Conservation (phyloP, 768 basidiomycete genomes). For the Trametes villosa region DNA sequence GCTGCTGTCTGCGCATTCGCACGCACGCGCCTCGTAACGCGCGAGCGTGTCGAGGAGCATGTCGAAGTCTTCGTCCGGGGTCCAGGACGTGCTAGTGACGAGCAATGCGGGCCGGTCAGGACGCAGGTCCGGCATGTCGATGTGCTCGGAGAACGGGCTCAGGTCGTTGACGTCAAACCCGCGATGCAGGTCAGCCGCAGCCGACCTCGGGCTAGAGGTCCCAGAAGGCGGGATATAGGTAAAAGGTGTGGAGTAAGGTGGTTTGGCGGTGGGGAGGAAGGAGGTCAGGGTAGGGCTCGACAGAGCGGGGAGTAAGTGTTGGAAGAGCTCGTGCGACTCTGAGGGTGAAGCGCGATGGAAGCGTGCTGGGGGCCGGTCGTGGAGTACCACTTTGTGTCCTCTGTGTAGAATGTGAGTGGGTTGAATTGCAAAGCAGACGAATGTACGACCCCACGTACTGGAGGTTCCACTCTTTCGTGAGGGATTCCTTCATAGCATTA, state of each 20-base stretch:
- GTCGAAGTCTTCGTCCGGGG: slow-evolving; percentile 93
- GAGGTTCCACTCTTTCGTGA: slow-evolving; percentile 76
- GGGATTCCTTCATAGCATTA: slow-evolving; percentile 74
- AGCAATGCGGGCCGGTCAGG: slow-evolving; percentile 82
- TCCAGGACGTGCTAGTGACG: slow-evolving; percentile 96
- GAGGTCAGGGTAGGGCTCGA: slow-evolving; percentile 51
- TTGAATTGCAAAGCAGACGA: not conserved
- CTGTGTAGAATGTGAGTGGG: slow-evolving; percentile 44
- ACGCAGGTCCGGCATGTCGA: slow-evolving; percentile 53
- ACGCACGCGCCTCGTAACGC: slow-evolving; percentile 67
- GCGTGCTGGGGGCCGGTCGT: slow-evolving; percentile 88
- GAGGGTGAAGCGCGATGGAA: slow-evolving; percentile 74
- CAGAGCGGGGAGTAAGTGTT: slow-evolving; percentile 53
- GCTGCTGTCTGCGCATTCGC: slow-evolving; percentile 29
- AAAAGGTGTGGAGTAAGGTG: slow-evolving; percentile 66
- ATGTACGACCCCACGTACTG: slow-evolving; percentile 62
- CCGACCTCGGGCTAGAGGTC: not conserved
- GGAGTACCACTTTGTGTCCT: slow-evolving; percentile 76
- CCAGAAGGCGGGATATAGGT: slow-evolving; percentile 47
- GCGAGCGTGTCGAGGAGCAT: slow-evolving; percentile 78
- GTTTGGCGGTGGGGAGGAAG: slow-evolving; percentile 57
- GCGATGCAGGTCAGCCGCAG: not conserved
- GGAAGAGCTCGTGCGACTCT: slow-evolving; percentile 75
- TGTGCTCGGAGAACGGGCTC: slow-evolving; percentile 22
- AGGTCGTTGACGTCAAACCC: slow-evolving; percentile 11